A percentile compares a stretch with the other conserved stretches of the same genome.
Conservation (phyloP, 2,329 filamentous ascomycete genomes). For the Knoxdaviesia proteae region DNA sequence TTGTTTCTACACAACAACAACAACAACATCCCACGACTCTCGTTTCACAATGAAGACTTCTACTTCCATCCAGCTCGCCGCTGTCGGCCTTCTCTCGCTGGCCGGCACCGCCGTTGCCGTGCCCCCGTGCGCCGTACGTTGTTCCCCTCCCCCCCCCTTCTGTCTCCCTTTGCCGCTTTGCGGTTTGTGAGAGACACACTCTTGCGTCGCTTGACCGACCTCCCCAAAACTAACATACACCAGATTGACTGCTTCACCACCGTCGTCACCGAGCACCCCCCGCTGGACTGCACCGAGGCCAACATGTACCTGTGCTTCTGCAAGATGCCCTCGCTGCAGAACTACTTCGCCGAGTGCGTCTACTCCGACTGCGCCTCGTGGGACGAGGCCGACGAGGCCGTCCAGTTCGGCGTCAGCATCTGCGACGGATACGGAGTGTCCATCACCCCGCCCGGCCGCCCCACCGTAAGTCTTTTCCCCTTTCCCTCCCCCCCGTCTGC, state of each 20-base stretch:
- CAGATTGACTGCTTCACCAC: constrained; percentile 9
- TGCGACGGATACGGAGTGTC: constrained; percentile 10
- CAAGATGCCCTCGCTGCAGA: constrained; percentile 8
- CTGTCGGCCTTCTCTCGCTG: constrained; percentile 3
- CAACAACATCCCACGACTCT: background rate
- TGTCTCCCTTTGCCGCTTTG: background rate
- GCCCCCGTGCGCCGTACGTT: constrained; percentile 5
- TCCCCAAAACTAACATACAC: background rate
- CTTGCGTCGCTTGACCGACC: background rate
- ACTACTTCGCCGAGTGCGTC: constrained; percentile 9
- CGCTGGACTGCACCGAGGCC: constrained; percentile 10
- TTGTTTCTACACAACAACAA: background rate
- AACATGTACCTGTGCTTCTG: constrained; percentile 13
- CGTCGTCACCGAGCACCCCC: constrained; percentile 10
- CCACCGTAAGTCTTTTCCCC: background rate
- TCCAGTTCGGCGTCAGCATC: constrained; percentile 9
- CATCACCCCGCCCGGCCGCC: too few species aligned
- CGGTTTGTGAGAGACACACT: background rate
- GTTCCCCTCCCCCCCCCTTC: too few species aligned
- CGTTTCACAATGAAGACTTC: constrained; percentile 3
- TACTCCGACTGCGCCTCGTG: constrained; percentile 5
- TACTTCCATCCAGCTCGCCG: background rate
- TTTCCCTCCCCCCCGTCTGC: background rate
- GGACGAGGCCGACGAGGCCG: constrained; percentile 4
- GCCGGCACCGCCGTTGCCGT: constrained; percentile 4